These are phyloP conservation scores for Scedosporium aurantiacum DNA, from an alignment of 2,329 filamentous ascomycete genomes.

Conservation along the genomic window DNA sequence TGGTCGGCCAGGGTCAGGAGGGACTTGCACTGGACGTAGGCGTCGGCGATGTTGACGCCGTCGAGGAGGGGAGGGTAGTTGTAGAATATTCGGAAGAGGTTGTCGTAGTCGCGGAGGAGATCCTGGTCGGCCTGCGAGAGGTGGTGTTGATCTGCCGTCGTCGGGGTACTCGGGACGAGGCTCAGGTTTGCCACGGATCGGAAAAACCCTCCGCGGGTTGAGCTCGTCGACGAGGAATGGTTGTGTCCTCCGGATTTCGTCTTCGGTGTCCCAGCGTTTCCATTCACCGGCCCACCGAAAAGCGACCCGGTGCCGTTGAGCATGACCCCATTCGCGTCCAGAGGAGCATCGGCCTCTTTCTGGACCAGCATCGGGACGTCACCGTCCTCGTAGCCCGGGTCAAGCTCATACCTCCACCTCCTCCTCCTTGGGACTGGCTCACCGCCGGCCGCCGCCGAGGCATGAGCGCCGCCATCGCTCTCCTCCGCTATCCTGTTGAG, in stretches of 20 bases:
- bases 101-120: constrained; percentile 84
- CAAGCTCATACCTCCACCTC: constrained; percentile 81
- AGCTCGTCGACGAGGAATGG: constrained; percentile 9
- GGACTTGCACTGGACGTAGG: constrained; percentile 89
- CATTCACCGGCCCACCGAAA: constrained; percentile 31
- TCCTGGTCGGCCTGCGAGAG: constrained; percentile 57
- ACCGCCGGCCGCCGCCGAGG: neutral
- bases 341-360: constrained; percentile 39
- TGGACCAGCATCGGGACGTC: constrained; percentile 85
- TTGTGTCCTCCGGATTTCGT: neutral
- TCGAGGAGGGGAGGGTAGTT: constrained; percentile 79
- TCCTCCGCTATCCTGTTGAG: constrained; percentile 12
- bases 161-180: constrained; percentile 34
- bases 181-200: constrained; percentile 76
- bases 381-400: constrained; percentile 58
- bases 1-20: constrained; percentile 83
- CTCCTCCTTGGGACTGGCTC: neutral
- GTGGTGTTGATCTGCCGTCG: constrained; percentile 8
- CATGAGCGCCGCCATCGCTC: neutral
- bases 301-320: constrained; percentile 30
- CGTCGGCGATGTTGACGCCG: constrained; percentile 77
- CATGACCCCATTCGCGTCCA: constrained; percentile 13
- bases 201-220: constrained; percentile 50
- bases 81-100: constrained; percentile 92
- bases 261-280: constrained; percentile 24